Evolutionary conservation across 2,329 filamentous ascomycete genomes (phyloP).

Genomic region (Paraphaeosphaeria sporulosa): DNA sequence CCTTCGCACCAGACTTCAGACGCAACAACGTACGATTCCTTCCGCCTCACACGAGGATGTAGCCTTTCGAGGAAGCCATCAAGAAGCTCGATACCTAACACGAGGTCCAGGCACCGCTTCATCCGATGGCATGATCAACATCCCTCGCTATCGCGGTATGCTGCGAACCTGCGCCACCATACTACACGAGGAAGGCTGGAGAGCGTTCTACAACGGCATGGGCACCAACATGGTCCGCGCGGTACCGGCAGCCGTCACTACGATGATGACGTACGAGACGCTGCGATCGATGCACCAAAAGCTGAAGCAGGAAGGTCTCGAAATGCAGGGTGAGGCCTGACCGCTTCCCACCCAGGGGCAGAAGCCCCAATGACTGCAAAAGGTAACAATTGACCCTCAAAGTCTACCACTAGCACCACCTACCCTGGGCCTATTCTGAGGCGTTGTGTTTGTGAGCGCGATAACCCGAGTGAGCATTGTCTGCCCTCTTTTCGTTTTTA

Average conservation of each 20-base stretch:
- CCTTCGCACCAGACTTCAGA: constrained; percentile 90
- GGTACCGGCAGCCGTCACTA: constrained; percentile 93
- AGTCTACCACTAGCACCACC: neutral
- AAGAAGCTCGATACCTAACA: constrained; percentile 50
- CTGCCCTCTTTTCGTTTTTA: constrained; percentile 8
- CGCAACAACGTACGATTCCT: constrained; percentile 76
- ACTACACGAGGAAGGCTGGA: constrained; percentile 89
- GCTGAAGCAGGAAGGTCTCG: constrained; percentile 61
- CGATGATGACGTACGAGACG: constrained; percentile 96
- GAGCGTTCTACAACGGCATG: constrained; percentile 95
- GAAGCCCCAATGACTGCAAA: neutral
- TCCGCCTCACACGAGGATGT: constrained; percentile 58
- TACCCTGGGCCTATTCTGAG: constrained; percentile 8
- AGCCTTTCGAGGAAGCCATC: constrained; percentile 51
- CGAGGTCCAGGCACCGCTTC: constrained; percentile 56
- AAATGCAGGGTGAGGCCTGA: constrained; percentile 29
- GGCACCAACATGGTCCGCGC: constrained; percentile 97
- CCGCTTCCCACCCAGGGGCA: constrained; percentile 5
- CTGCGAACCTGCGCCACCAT: constrained; percentile 85
- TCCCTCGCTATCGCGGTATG: constrained; percentile 75
- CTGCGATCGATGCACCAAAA: constrained; percentile 61
- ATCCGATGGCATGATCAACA: constrained; percentile 65
- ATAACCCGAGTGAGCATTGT: constrained; percentile 30
- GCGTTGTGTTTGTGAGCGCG: constrained; percentile 24
- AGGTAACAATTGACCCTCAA: neutral